These are phyloP conservation scores for Boletus sp. DNA, from an alignment of 1,284 basidiomycete genomes.

Conservation along the genomic window DNA sequence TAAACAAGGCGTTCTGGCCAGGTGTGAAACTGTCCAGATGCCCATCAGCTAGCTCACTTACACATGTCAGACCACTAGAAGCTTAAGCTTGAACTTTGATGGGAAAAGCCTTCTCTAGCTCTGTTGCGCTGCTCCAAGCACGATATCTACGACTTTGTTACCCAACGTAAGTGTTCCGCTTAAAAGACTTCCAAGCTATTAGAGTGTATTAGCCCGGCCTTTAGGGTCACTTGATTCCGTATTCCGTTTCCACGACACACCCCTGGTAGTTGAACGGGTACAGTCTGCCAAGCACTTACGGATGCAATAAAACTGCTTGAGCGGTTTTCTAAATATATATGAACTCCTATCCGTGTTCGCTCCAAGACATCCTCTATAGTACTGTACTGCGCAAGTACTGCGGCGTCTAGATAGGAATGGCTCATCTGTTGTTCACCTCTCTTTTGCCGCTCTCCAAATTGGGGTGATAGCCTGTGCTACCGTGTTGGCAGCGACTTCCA, in stretches of 20 bases:
- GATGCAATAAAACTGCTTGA: background rate
- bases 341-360: background rate
- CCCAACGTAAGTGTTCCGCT: background rate
- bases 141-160: background rate
- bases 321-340: background rate
- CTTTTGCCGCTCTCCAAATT: constrained; percentile 31
- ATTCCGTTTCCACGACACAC: background rate
- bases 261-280: background rate
- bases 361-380: background rate
- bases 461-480: constrained; percentile 35
- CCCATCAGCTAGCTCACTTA: background rate
- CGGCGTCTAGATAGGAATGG: background rate
- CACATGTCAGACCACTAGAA: background rate
- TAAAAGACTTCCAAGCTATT: background rate
- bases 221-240: background rate
- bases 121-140: too few relatives aligned
- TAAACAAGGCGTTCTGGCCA: background rate
- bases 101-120: background rate
- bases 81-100: background rate
- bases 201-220: background rate
- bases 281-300: background rate
- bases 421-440: constrained; percentile 9
- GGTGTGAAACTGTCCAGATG: background rate
- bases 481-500: constrained; percentile 36
- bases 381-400: background rate